Evolutionary conservation across 352 stramenopile genomes (phyloP).

Genomic region (Phytopythium kandeliae): DNA sequence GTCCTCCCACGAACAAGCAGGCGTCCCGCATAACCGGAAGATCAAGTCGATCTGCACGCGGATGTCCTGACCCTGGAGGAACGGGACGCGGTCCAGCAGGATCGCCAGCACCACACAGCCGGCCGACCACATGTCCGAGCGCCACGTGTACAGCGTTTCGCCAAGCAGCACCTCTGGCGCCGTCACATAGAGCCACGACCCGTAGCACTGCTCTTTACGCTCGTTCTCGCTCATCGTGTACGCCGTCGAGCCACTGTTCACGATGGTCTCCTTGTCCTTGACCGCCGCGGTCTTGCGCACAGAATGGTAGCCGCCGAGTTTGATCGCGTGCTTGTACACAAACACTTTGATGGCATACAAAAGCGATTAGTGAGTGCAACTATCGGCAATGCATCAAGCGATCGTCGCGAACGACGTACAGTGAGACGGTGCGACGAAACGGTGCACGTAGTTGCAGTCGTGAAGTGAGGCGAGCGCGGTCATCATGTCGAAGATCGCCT

Average conservation of each 20-base stretch:
- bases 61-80: constrained; percentile 55
- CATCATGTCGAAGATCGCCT: constrained; percentile 69
- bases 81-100: constrained; percentile 53
- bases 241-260: constrained; percentile 16
- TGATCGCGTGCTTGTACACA: constrained; percentile 56
- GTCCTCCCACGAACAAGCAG: constrained; percentile 40
- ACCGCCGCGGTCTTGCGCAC: constrained; percentile 43
- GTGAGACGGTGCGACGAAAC: constrained; percentile 63
- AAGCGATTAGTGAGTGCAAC: neutral
- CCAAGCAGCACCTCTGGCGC: constrained; percentile 74
- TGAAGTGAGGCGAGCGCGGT: constrained; percentile 54
- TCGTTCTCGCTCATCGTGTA: constrained; percentile 74
- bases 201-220: constrained; percentile 67
- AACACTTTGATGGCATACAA: constrained; percentile 28
- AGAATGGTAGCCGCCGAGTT: constrained; percentile 65
- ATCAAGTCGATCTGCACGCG: constrained; percentile 75
- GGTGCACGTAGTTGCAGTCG: constrained; percentile 69
- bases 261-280: constrained; percentile 26
- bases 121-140: constrained; percentile 69
- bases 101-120: constrained; percentile 63
- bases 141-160: constrained; percentile 60
- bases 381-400: neutral
- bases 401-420: constrained; percentile 15
- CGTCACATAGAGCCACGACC: constrained; percentile 55
- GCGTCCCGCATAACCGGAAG: constrained; percentile 73